phyloP scores from a whole-genome alignment of 2,329 filamentous ascomycete genomes.

The Trichoderma aggressivum region DNA sequence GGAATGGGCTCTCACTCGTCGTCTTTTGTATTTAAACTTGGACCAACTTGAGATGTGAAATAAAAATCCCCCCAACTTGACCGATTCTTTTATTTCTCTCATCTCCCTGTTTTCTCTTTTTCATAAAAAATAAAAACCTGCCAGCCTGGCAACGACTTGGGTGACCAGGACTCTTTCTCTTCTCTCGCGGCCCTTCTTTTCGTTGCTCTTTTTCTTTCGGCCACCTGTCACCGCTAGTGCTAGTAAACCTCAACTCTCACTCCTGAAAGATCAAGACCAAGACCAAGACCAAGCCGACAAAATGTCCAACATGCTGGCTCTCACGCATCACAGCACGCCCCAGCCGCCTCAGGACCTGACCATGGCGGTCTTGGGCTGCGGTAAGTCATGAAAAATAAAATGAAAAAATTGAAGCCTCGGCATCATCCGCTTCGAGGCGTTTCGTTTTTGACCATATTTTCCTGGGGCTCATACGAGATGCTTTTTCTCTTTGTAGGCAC shows the following conservation, averaged over 20 bases:
- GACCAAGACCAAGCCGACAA: constrained; percentile 8
- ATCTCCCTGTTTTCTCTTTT: neutral
- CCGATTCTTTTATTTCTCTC: neutral
- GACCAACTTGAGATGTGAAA: constrained; percentile 5
- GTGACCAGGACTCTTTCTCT: neutral
- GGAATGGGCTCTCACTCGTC: neutral
- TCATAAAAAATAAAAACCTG: neutral
- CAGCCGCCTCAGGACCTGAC: constrained; percentile 53
- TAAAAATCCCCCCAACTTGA: neutral
- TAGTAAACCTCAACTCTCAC: neutral
- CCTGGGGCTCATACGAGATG: neutral
- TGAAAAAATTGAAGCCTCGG: neutral
- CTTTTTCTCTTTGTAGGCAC: constrained; percentile 52
- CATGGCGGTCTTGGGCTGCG: constrained; percentile 77
- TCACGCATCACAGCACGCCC: constrained; percentile 34
- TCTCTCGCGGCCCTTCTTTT: neutral
- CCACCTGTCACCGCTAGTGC: constrained; percentile 13
- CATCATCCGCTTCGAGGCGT: no score
- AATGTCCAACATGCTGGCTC: constrained; percentile 30
- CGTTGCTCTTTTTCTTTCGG: neutral
- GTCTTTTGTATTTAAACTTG: constrained; percentile 8
- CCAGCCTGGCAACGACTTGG: neutral
- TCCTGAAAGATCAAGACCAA: neutral
- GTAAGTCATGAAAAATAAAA: constrained; percentile 44
- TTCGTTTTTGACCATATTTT: neutral